Percentiles rank a stretch among this genome's conserved stretches.
These are phyloP conservation scores for Solanum chacoense DNA, from an alignment of 305 asterid species.

Conservation along the genomic window DNA sequence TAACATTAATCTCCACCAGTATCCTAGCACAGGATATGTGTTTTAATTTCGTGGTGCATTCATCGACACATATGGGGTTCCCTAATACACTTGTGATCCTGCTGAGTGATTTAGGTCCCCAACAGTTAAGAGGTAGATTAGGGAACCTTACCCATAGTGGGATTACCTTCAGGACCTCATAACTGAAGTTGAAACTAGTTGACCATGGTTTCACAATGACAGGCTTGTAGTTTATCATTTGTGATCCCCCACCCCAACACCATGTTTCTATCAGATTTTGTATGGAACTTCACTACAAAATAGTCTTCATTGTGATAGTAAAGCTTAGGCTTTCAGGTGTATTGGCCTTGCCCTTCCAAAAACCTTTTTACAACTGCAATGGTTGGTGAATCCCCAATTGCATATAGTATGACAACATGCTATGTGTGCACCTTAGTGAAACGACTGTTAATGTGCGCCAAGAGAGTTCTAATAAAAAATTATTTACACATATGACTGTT, in stretches of 20 bases:
- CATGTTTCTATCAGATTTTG: not conserved
- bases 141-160: not conserved
- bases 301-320: not conserved
- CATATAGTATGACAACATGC: not conserved
- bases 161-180: not conserved
- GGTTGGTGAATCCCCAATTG: not conserved
- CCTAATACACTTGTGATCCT: not conserved
- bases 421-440: not conserved
- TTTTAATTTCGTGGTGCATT: not conserved
- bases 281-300: not conserved
- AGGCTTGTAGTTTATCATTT: not conserved
- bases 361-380: not conserved
- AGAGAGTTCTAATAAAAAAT: not conserved
- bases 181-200: not conserved
- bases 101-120: not conserved
- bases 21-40: not conserved
- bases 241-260: not conserved
- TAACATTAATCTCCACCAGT: not conserved
- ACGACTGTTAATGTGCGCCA: not conserved
- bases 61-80: not conserved
- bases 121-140: not conserved
- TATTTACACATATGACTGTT: not conserved
- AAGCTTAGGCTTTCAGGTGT: not conserved
- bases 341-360: not conserved
- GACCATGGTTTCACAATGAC: not conserved